phyloP scores from a whole-genome alignment of 257 asterid genomes.

The Solanum pennellii region DNA sequence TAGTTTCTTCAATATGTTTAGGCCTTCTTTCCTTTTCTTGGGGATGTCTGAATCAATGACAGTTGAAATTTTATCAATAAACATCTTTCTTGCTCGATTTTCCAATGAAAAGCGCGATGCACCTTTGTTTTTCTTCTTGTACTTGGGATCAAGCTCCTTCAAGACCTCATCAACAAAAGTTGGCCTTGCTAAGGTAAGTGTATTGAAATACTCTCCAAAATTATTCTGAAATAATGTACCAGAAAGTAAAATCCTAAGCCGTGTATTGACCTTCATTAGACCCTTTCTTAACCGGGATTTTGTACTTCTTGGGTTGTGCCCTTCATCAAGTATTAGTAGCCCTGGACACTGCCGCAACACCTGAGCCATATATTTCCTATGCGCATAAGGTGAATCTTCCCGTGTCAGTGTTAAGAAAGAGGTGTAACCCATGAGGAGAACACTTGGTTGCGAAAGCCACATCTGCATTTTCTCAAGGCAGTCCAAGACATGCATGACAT shows the following conservation, averaged over 20 bases:
- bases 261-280: constrained; percentile 81
- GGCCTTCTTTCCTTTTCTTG: constrained; percentile 62
- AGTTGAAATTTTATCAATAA: constrained; percentile 70
- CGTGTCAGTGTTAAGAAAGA: constrained; percentile 80
- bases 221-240: constrained; percentile 94
- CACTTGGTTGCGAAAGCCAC: constrained; percentile 96
- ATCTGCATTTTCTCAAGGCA: constrained; percentile 90
- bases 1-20: constrained; percentile 58
- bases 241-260: constrained; percentile 76
- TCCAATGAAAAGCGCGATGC: constrained; percentile 55
- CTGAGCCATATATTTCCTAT: constrained; percentile 92
- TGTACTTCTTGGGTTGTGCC: constrained; percentile 97
- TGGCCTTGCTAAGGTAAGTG: constrained; percentile 84
- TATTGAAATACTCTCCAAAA: constrained; percentile 95
- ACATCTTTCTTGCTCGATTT: constrained; percentile 71
- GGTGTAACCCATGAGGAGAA: constrained; percentile 93
- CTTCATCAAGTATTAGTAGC: constrained; percentile 85
- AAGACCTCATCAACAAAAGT: constrained; percentile 68
- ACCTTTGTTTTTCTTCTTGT: constrained; percentile 54
- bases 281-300: constrained; percentile 87
- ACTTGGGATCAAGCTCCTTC: constrained; percentile 79
- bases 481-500: constrained; percentile 96
- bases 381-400: constrained; percentile 91
- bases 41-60: constrained; percentile 61
- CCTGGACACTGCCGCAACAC: constrained; percentile 84